Percentiles rank a stretch among this genome's conserved stretches.
These are phyloP conservation scores for Trametes gibbosa DNA, from an alignment of 768 basidiomycete species.

Conservation along the genomic window DNA sequence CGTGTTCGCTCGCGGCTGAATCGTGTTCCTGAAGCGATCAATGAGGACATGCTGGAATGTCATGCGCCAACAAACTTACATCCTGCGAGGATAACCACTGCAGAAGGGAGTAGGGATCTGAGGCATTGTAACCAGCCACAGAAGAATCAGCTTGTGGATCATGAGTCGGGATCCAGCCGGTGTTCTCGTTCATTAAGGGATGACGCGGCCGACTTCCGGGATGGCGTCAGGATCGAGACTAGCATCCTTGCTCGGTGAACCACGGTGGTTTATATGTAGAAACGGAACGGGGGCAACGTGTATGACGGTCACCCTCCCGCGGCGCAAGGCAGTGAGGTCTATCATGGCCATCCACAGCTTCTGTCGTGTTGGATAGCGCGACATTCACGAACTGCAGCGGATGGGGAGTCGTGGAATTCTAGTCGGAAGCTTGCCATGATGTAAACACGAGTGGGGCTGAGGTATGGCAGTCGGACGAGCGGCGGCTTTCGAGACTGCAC, in stretches of 20 bases:
- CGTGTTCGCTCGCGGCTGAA: background rate
- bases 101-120: background rate
- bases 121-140: background rate
- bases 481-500: conserved; percentile 9
- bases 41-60: background rate
- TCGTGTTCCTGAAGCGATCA: background rate
- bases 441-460: conserved; percentile 16
- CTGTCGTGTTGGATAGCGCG: conserved; percentile 2
- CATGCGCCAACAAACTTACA: background rate
- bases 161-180: background rate
- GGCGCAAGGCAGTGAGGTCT: conserved; percentile 9
- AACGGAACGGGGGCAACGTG: background rate
- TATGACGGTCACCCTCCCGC: background rate
- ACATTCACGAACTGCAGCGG: background rate
- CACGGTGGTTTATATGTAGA: background rate
- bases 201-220: background rate
- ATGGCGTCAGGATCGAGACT: background rate
- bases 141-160: background rate
- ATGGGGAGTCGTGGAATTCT: conserved; percentile 8
- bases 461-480: conserved; percentile 3
- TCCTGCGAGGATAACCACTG: background rate
- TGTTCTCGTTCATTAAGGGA: conserved; percentile 8
- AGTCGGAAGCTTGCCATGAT: conserved; percentile 14
- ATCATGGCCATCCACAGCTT: conserved; percentile 16
- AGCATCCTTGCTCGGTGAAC: background rate